Base-by-base conservation (phyloP, 768 basidiomycete genomes). In the Tricholoma sp. region DNA sequence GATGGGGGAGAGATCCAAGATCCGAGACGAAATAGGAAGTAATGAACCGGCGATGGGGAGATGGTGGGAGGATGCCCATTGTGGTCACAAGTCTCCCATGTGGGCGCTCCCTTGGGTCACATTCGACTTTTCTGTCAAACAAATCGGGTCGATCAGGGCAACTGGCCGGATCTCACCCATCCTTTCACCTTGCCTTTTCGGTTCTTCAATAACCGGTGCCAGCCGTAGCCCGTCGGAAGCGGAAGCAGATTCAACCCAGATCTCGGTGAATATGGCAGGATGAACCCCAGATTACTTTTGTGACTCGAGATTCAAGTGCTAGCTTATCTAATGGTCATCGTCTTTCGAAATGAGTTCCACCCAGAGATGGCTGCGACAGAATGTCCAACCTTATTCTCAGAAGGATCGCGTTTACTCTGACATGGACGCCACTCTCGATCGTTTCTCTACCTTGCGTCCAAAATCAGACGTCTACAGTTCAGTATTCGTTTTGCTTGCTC, bases 391-490 rank as follows among this genome's bases (percentile, higher is more conserved):
- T 20, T 94, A 94, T 64, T 63, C 72, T 2, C 65, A 78, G 52
- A 68, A 63, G 18, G 82, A 86, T 54, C 76, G 80, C 50, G 81
- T 91, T 50, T 86, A 78, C 60, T 63, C 75, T 6, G 85, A 94
- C 68, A 73, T 88, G 57, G 81, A 87, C 67, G 68, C 77, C 10
- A 76, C 73, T n/a, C 80, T 94, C 53, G 57, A 69, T 31, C 74
- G 77, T 54, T 80, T 76, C 63, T 68, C 75, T 7, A 72, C 87
- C 29, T 77, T 93, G 52, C 76, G 85, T 11, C 91, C 89, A 51
- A 91, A 90, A 69, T 85, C 88, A 1, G 92, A 91, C 62, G 79
- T 89, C 11, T 93, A 92, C 80, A 91, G 80, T 80, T 59, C 61
- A 64, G 80, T 78, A 66, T 39, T 32, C 52, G 34, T 50, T 18